Conservation (phyloP, 495 filamentous ascomycete species). For the Sporormia fimetaria region DNA sequence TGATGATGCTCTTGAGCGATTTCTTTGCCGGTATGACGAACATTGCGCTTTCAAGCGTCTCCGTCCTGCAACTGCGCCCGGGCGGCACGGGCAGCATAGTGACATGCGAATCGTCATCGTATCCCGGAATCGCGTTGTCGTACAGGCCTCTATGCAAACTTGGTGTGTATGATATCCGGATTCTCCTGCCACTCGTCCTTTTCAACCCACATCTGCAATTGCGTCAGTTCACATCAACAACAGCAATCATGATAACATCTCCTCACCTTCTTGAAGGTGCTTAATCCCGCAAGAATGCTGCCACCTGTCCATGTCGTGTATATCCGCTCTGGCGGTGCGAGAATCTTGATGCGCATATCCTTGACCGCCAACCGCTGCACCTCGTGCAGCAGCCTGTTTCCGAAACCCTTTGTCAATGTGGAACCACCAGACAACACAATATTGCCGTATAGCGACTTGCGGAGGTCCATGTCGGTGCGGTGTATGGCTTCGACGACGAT, state of each 20-base stretch:
- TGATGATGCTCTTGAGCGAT: too few species aligned
- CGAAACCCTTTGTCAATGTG: constrained; percentile 85
- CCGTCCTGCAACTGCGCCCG: too few species aligned
- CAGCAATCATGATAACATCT: constrained; percentile 3
- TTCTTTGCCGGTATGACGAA: too few species aligned
- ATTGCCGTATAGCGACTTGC: constrained; percentile 86
- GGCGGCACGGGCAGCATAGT: too few species aligned
- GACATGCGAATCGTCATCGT: too few species aligned
- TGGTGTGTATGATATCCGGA: constrained; percentile 94
- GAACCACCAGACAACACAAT: constrained; percentile 94
- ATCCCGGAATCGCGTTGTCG: too few species aligned
- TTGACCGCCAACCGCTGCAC: constrained; percentile 88
- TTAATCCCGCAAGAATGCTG: constrained; percentile 91
- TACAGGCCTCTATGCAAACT: constrained; percentile 67
- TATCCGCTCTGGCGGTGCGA: constrained; percentile 91
- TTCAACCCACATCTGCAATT: constrained; percentile 87
- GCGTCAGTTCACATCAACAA: constrained; percentile 12
- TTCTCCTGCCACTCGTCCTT: constrained; percentile 99
- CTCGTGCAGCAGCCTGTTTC: constrained; percentile 84
- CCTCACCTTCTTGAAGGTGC: constrained; percentile 92
- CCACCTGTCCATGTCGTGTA: constrained; percentile 99
- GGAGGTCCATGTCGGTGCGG: constrained; percentile 92
- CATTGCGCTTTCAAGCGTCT: too few species aligned
- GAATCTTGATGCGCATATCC: constrained; percentile 99
- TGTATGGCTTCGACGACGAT: constrained; percentile 95